Evolutionary conservation across 2,329 filamentous ascomycete genomes (phyloP).

Genomic region (Scedosporium apiospermum): DNA sequence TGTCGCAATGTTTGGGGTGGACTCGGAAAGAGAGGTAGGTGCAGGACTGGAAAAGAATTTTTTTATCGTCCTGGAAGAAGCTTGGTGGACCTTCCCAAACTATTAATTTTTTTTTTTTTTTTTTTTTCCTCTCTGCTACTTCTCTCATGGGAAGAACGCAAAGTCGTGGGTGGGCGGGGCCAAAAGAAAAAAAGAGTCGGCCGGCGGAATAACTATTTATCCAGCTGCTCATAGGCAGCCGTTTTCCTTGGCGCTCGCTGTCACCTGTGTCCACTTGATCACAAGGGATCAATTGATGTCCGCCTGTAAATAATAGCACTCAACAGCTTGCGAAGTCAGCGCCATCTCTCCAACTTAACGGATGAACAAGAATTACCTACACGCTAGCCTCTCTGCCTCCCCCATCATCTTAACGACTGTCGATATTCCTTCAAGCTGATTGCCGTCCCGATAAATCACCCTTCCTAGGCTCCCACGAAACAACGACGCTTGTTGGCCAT

Average conservation of each 20-base stretch:
- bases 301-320: neutral
- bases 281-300: neutral
- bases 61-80: neutral
- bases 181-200: neutral
- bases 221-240: neutral
- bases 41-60: constrained; percentile 6
- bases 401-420: neutral
- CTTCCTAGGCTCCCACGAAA: neutral
- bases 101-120: constrained; percentile 3
- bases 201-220: neutral
- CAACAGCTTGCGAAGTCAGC: neutral
- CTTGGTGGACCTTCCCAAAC: constrained; percentile 5
- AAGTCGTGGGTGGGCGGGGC: constrained; percentile 5
- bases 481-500: neutral
- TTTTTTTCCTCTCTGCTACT: neutral
- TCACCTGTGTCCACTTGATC: neutral
- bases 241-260: neutral
- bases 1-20: neutral
- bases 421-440: neutral
- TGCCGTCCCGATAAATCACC: neutral
- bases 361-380: neutral
- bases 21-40: neutral
- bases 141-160: neutral
- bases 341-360: neutral
- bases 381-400: neutral